Evolutionary conservation across 2,329 filamentous ascomycete species (phyloP), one percentile per base, ranked within the genome.

Genomic region (Onygenales sp.): DNA sequence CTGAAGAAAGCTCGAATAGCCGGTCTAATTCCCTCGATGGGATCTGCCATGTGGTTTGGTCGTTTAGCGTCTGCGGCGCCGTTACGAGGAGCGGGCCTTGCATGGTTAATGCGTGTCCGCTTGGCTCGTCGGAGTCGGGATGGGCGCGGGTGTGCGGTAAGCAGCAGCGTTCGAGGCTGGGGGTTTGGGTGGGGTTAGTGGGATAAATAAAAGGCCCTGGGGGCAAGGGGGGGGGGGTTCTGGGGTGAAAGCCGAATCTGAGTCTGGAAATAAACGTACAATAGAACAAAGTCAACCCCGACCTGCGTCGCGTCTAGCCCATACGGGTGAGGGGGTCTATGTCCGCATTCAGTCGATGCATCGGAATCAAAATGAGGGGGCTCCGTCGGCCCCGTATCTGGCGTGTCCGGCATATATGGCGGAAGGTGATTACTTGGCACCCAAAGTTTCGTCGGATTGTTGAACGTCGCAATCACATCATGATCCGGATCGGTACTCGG

Each of bases 231-330:
- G 27, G 14, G 17, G 11, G 45, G 17, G 17, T 21, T 3, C 13
- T 10, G 17, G 34, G 8, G 32, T 11, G 2, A 42, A 42, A 3
- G n/a, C 7, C 11, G 4, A 7, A 42, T n/a, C 11, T 13, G 40
- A 14, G 14, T 42, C 14, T 17, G 14, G 8, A 8, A 14, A 31
- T 27, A 10, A 14, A 40, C 46, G n/a, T 49, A 62, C 59, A 57
- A 58, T 31, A 67, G 60, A 14, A 67, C 61, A 52, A 67, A 67
- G 43, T 66, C 63, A 51, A 67, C 57, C 5, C 62, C 65, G 33
- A 62, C 57, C 55, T 66, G 63, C 3, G 61, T 58, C 10, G 58
- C 50, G 49, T 62, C 63, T 14, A 66, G 57, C 9, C 62, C 63
- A 39, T 63, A 56, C 10, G 63, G 60, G 56, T 66, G 62, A 13